Base-by-base conservation (phyloP, 2,329 filamentous ascomycete genomes). In the Fonsecaea pugnacius region DNA sequence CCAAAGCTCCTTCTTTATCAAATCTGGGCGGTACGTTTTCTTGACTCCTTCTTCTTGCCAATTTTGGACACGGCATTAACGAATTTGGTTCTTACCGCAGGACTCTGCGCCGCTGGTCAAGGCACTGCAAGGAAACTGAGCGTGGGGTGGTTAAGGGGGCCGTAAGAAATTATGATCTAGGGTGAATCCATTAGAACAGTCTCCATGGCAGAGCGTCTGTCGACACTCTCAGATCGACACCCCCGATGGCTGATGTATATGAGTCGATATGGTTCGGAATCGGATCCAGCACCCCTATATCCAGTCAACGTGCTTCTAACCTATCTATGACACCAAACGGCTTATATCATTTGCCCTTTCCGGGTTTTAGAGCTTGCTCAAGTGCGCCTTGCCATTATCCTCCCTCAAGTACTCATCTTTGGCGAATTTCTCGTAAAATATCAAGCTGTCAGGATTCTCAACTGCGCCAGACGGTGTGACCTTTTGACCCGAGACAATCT, bases 291-390 rank as follows among this genome's bases (percentile, higher is more conserved):
- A n/a, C n/a, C n/a, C n/a, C n/a, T n/a, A n/a, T n/a, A n/a, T n/a
- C n/a, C n/a, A n/a, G n/a, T n/a, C n/a, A n/a, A n/a, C n/a, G n/a
- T n/a, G n/a, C n/a, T n/a, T n/a, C n/a, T n/a, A n/a, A n/a, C n/a
- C n/a, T n/a, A n/a, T 30, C 27, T 5, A 77, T 67, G 1, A 79
- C 74, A 40, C 1, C 16, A 40, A 40, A 16, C 36, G 16, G 36
- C 36, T 40, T 6, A 18, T 3, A 40, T 1, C 35, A 14, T 50
- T 50, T 27, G 4, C 46, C 8, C 46, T 5, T 18, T 51, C 1
- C 21, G 4, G 8, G 21, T 10, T 10, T 24, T 10, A 51, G 46
- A 30, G 21, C 46, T 51, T 51, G 46, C 18, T 24, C 18, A 1
- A 18, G 12, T 14, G 4, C 3, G 1, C 14, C 0, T 51, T 14